Conservation (phyloP, 2,329 filamentous ascomycete genomes). For the Fusarium sp. region DNA sequence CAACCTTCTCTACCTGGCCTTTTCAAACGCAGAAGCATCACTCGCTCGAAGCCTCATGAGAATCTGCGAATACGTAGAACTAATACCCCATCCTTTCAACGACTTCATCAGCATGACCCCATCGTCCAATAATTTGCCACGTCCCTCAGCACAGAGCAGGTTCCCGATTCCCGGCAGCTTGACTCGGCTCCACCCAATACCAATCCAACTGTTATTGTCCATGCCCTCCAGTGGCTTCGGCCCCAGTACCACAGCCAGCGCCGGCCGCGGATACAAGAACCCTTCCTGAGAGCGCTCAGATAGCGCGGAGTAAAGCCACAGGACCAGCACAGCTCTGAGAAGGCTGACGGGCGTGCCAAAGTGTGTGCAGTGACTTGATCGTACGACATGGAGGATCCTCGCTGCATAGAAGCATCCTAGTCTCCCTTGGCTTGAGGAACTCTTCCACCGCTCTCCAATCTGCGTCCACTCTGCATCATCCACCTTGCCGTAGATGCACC, state of each 20-base stretch:
- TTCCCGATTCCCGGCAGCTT: conserved; percentile 4
- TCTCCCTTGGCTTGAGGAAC: conserved; percentile 1
- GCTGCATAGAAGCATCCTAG: conserved; percentile 23
- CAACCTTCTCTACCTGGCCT: neutral
- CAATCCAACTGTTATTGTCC: conserved; percentile 3
- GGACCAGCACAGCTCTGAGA: neutral
- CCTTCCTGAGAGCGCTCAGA: neutral
- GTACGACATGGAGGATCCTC: conserved; percentile 10
- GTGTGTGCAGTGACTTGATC: conserved; percentile 12
- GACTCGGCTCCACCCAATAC: conserved; percentile 12
- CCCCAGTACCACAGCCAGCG: conserved; percentile 4
- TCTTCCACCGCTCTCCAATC: conserved; percentile 7
- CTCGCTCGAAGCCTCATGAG: neutral
- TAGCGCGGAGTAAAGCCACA: conserved; percentile 12
- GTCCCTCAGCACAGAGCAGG: neutral
- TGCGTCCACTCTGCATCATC: neutral
- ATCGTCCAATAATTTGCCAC: neutral
- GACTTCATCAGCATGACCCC: conserved; percentile 9
- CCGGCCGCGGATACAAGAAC: neutral
- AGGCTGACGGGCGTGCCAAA: conserved; percentile 4
- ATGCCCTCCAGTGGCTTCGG: conserved; percentile 3
- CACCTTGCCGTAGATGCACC: conserved; percentile 21
- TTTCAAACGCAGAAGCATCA: neutral
- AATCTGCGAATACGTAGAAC: conserved; percentile 6
- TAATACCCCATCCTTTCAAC: conserved; percentile 6